A percentile compares a stretch with the other conserved stretches of the same genome.
Conservation (phyloP, 2,329 filamentous ascomycete species). For the Diplodia seriata region DNA sequence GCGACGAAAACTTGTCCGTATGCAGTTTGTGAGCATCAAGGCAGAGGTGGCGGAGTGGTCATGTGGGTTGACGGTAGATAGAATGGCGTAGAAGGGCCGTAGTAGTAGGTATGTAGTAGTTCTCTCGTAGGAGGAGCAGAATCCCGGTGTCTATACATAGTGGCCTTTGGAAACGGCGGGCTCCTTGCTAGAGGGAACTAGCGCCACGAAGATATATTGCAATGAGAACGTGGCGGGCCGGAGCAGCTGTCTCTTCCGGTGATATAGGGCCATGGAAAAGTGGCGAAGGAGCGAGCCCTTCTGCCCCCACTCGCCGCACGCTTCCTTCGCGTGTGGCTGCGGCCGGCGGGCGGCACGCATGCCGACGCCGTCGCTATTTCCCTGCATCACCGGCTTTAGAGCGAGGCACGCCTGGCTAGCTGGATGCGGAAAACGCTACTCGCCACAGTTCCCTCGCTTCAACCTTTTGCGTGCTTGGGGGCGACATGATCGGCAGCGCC, state of each 20-base stretch:
- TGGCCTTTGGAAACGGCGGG: background rate
- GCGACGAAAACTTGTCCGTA: background rate
- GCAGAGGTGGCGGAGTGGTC: background rate
- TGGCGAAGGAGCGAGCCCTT: background rate
- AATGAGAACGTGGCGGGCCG: background rate
- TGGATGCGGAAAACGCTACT: background rate
- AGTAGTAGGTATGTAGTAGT: background rate
- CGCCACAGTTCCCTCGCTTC: background rate
- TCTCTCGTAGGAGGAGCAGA: background rate
- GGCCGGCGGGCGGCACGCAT: background rate
- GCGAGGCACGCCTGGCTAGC: background rate
- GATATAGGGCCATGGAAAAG: background rate
- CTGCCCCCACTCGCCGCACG: background rate
- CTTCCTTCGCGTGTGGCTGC: constrained; percentile 3
- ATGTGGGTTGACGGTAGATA: background rate
- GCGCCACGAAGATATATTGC: background rate
- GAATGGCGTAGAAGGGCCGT: background rate
- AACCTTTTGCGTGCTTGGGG: background rate
- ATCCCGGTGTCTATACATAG: background rate
- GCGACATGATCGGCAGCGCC: background rate
- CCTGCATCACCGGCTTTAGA: background rate
- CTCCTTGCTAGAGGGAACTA: background rate
- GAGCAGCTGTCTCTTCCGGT: background rate
- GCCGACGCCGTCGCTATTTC: background rate
- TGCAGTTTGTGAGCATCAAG: background rate